Evolutionary conservation across 2,329 filamentous ascomycete species (phyloP), one percentile per base, ranked within the genome.

Genomic region (Zasmidium angulare): DNA sequence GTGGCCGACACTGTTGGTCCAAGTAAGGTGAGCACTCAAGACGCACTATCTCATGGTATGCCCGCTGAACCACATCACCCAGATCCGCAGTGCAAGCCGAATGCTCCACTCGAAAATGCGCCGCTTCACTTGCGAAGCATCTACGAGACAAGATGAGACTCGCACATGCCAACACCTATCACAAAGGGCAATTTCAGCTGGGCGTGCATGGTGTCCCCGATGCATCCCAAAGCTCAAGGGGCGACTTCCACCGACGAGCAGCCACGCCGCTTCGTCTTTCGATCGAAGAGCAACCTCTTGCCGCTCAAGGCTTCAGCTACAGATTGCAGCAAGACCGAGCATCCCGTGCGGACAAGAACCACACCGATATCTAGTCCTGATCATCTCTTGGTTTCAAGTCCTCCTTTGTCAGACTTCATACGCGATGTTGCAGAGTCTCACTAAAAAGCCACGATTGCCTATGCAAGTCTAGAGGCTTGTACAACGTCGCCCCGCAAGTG

Each of bases 361-460:
- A 12, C 46, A 26, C 46, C 22, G 49, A 29, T 17, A 10, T 10
- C 12, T 17, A 11, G 14, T 24, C 51, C 51, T 46, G 10, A 23
- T 21, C 51, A 53, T 40, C 29, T 36, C 26, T 17, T 10, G 12
- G 50, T 53, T 46, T 46, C 51, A 53, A 29, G 10, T 3, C 3
- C 9, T 14, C 52, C 58, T 60, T 60, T 60, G 53, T 60, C 26
- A 14, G 23, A 22, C 21, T 21, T 46, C 46, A 17, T 49, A 49
- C 19, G 20, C 22, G 2, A 36, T 17, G 23, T 10, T 11, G 56
- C 47, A 31, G 19, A 9, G 47, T 49, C 23, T 24, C 46, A 60
- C 56, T 11, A 46, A 46, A 36, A 54, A 59, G 56, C 56, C 50
- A 54, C 46, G 10, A 43, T 26, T 46, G 19, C 56, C 47, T 10